Evolutionary conservation across 2,329 filamentous ascomycete genomes (phyloP).

Genomic region (Decorospora gaudefroyi): DNA sequence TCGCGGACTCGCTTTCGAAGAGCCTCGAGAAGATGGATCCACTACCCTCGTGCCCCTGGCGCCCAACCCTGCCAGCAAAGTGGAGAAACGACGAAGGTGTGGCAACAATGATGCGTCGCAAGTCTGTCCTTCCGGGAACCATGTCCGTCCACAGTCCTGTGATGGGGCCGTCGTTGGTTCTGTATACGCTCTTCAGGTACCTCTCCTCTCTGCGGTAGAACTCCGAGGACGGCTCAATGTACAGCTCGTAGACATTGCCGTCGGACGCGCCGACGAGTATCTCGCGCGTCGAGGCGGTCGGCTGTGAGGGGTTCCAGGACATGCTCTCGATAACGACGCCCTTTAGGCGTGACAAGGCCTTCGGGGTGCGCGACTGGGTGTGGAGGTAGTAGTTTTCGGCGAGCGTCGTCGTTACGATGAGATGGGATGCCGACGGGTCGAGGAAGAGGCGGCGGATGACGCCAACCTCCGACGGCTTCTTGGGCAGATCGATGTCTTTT

Average conservation of each 20-base stretch:
- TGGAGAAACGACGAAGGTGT: slow-evolving; percentile 80
- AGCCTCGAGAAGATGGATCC: slow-evolving; percentile 83
- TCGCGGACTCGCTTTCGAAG: slow-evolving; percentile 84
- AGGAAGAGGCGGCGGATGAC: slow-evolving; percentile 96
- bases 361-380: slow-evolving; percentile 87
- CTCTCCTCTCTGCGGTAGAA: slow-evolving; percentile 96
- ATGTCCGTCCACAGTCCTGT: slow-evolving; percentile 85
- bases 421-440: slow-evolving; percentile 92
- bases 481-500: slow-evolving; percentile 92
- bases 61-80: slow-evolving; percentile 75
- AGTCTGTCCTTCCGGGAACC: slow-evolving; percentile 68
- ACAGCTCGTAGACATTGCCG: slow-evolving; percentile 92
- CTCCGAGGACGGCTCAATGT: slow-evolving; percentile 90
- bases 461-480: slow-evolving; percentile 86
- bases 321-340: slow-evolving; percentile 86
- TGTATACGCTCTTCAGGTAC: slow-evolving; percentile 83
- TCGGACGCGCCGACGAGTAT: slow-evolving; percentile 91
- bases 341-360: slow-evolving; percentile 78
- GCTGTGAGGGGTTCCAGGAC: slow-evolving; percentile 91
- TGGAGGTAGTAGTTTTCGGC: slow-evolving; percentile 99
- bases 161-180: slow-evolving; percentile 78
- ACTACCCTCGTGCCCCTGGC: slow-evolving; percentile 74
- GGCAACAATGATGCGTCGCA: slow-evolving; percentile 76
- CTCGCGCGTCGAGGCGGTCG: slow-evolving; percentile 91
- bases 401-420: slow-evolving; percentile 86